These are phyloP conservation scores for Kwoniella botswanensis DNA, from an alignment of 768 basidiomycete species.

Conservation along the genomic window DNA sequence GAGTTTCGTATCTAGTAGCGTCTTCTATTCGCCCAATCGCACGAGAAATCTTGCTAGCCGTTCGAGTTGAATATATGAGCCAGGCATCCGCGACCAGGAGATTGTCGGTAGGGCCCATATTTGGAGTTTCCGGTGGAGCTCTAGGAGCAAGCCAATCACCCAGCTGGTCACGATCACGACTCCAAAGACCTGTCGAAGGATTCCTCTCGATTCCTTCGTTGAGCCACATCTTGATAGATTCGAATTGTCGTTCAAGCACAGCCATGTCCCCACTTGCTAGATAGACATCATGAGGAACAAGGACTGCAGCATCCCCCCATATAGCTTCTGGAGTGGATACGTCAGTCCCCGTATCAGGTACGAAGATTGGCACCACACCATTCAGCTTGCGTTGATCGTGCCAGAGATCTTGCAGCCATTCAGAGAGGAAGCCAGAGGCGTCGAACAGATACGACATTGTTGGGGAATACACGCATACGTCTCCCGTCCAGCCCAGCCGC, in stretches of 20 bases:
- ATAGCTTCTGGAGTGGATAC: slow-evolving; percentile 29
- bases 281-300: slow-evolving; percentile 49
- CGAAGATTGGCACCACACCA: slow-evolving; percentile 40
- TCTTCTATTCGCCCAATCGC: not conserved
- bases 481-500: slow-evolving; percentile 55
- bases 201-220: slow-evolving; percentile 45
- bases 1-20: not conserved
- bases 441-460: slow-evolving; percentile 49
- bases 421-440: slow-evolving; percentile 35
- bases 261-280: slow-evolving; percentile 35
- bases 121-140: slow-evolving; percentile 36
- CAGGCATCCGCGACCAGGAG: slow-evolving; percentile 26
- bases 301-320: slow-evolving; percentile 49
- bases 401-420: slow-evolving; percentile 49
- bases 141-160: slow-evolving; percentile 54
- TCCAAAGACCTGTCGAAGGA: slow-evolving; percentile 34
- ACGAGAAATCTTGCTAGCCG: not conserved
- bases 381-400: slow-evolving; percentile 39
- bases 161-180: slow-evolving; percentile 23
- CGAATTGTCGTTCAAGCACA: slow-evolving; percentile 41
- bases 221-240: slow-evolving; percentile 46
- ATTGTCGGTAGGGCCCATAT: slow-evolving; percentile 21
- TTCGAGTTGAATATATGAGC: slow-evolving; percentile 21
- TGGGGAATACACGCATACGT: slow-evolving; percentile 50
- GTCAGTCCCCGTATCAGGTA: slow-evolving; percentile 35